Conservation (phyloP, 495 filamentous ascomycete genomes). For the Polyplosphaeria fusca region DNA sequence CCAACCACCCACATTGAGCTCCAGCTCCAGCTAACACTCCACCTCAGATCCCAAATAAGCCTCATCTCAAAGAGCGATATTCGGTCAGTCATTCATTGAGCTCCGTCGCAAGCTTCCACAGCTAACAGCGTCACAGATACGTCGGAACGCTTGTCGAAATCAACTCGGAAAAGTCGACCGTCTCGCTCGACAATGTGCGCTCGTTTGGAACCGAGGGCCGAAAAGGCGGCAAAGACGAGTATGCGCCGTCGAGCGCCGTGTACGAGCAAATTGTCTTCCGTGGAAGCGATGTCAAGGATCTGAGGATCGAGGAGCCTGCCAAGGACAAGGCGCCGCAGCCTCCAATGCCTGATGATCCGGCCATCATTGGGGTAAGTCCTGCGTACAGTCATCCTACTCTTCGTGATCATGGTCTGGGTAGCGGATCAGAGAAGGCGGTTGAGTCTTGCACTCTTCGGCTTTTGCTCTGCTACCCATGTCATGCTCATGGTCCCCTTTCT, state of each 20-base stretch:
- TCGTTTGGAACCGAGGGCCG: constrained; percentile 93
- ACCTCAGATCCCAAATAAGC: constrained; percentile 67
- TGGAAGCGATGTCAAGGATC: constrained; percentile 96
- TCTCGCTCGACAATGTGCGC: constrained; percentile 90
- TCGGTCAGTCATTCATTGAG: constrained; percentile 56
- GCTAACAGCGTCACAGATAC: constrained; percentile 63
- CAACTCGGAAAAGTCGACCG: constrained; percentile 93
- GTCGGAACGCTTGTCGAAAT: constrained; percentile 95
- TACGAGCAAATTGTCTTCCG: constrained; percentile 99
- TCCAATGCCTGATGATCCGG: constrained; percentile 89
- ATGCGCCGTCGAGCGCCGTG: constrained; percentile 73
- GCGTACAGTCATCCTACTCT: no score
- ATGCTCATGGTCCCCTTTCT: constrained; percentile 5
- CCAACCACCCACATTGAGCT: constrained; percentile 6
- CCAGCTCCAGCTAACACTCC: constrained; percentile 14
- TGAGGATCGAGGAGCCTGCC: constrained; percentile 79
- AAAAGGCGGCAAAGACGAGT: constrained; percentile 72
- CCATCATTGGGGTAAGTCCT: constrained; percentile 97
- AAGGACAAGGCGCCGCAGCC: constrained; percentile 65
- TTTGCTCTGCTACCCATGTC: no score
- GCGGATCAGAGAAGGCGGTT: no score
- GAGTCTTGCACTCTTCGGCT: no score
- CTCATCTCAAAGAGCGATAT: constrained; percentile 98
- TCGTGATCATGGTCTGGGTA: no score
- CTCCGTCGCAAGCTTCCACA: constrained; percentile 33